These are phyloP conservation scores for Collariella sp. DNA, from an alignment of 495 filamentous ascomycete genomes.

Conservation along the genomic window DNA sequence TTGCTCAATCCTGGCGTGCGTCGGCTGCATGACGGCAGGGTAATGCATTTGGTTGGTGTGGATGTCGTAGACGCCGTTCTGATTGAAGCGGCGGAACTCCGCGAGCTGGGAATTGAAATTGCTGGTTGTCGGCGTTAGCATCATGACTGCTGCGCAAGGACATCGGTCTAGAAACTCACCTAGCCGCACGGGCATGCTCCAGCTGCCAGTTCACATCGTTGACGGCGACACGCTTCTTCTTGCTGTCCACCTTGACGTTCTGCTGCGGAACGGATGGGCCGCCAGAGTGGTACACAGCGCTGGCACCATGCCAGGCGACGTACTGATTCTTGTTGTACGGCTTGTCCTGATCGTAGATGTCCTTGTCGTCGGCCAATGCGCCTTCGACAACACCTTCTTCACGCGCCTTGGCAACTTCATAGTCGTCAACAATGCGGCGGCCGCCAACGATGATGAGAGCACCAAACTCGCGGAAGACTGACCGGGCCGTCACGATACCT, in stretches of 20 bases:
- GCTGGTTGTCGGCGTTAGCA: constrained; percentile 37
- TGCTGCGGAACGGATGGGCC: constrained; percentile 67
- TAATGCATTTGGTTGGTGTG: constrained; percentile 88
- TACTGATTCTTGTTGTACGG: constrained; percentile 92
- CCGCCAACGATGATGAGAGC: constrained; percentile 89
- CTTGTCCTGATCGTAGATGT: constrained; percentile 63
- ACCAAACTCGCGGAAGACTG: constrained; percentile 95
- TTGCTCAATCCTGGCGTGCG: constrained; percentile 72
- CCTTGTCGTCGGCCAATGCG: constrained; percentile 79
- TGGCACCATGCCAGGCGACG: constrained; percentile 96
- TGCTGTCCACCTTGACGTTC: constrained; percentile 60
- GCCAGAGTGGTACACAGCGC: constrained; percentile 83
- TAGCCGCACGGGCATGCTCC: constrained; percentile 84
- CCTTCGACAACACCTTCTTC: constrained; percentile 80
- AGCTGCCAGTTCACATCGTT: constrained; percentile 97
- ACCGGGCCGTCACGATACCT: constrained; percentile 91
- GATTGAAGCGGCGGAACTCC: constrained; percentile 53
- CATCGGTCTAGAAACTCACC: constrained; percentile 43
- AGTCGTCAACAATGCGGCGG: constrained; percentile 78
- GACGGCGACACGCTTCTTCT: constrained; percentile 79
- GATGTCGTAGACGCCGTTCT: constrained; percentile 77
- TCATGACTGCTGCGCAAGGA: not conserved
- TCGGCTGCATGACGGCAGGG: constrained; percentile 82
- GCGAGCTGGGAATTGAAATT: constrained; percentile 69
- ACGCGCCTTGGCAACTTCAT: constrained; percentile 68